A percentile compares a stretch with the other conserved stretches of the same genome.
Evolutionary conservation across 768 basidiomycete genomes (phyloP).

Genomic region (Pleurotus citrinopileatus): DNA sequence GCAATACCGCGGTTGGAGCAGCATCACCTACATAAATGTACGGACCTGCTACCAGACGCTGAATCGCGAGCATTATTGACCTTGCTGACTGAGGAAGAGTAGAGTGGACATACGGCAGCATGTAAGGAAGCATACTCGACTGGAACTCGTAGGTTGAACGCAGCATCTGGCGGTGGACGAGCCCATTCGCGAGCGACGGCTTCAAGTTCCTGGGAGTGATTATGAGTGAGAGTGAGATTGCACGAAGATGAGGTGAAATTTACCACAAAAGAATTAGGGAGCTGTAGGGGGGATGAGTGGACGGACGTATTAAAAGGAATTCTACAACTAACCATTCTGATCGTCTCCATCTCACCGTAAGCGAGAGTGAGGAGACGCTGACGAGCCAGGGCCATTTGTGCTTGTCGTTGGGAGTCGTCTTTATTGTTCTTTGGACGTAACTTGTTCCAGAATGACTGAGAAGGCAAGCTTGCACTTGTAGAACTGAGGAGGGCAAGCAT

Average conservation of each 20-base stretch:
- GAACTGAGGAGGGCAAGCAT: constrained; percentile 49
- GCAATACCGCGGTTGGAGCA: constrained; percentile 2
- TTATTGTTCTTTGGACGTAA: constrained; percentile 67
- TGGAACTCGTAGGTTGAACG: constrained; percentile 75
- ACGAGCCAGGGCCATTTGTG: constrained; percentile 67
- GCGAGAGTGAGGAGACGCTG: constrained; percentile 79
- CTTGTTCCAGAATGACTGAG: constrained; percentile 58
- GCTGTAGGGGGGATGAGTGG: constrained; percentile 33
- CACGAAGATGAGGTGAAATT: constrained; percentile 19
- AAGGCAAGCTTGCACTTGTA: constrained; percentile 58
- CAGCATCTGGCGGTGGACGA: constrained; percentile 78
- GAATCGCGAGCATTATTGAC: constrained; percentile 19
- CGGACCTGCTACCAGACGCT: constrained; percentile 79
- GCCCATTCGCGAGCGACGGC: constrained; percentile 81
- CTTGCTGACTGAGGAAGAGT: constrained; percentile 11
- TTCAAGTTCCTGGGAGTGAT: constrained; percentile 66
- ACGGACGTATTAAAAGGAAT: constrained; percentile 9
- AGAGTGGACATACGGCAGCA: constrained; percentile 60
- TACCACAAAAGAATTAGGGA: constrained; percentile 67
- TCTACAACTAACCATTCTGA: constrained; percentile 55
- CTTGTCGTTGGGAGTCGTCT: constrained; percentile 56
- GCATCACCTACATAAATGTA: constrained; percentile 70
- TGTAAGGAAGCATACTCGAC: constrained; percentile 86
- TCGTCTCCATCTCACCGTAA: constrained; percentile 84
- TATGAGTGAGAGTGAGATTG: constrained; percentile 9